Base-by-base conservation (phyloP, 179 eudicot species). In the Beta corolliflora region DNA sequence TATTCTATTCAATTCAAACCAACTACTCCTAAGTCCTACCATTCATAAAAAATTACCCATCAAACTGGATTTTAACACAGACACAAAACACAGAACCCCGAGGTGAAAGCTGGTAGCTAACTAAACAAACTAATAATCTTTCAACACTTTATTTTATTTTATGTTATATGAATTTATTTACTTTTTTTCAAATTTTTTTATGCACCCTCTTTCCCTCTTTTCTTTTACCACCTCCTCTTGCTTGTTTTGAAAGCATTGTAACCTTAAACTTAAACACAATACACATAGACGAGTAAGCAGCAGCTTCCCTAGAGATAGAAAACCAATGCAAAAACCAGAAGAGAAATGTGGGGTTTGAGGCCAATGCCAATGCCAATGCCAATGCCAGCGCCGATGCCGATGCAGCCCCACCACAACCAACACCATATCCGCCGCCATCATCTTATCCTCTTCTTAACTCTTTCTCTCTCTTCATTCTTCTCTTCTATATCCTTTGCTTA, bases 261-360 rank as follows among this genome's bases (percentile, higher is more conserved):
- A 73, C 44, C 46, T 71, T 55, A 60, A 41, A 61, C 76, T 78
- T 29, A 29, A 29, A 29, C 31, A 29, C 31, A 29, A 29, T 1
- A 29, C 31, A 29, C 31, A 29, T 29, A 29, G 31, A 29, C 31
- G 31, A 67, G 46, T 76, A 76, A 81, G 78, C 80, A 82, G 79
- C 73, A 75, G 63, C 65, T 50, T 48, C 71, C 78, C 78, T 66
- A 80, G 80, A 65, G 74, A 29, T 29, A 59, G 89, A 85, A 82
- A 87, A 90, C 90, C 91, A 89, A 89, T 89, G 95, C 94, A 86
- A 83, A 88, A 75, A 79, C 91, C 82, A 82, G 81, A 80, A 90
- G 83, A 86, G 70, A 78, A 78, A 80, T 87, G 83, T 87, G 86
- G 87, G 90, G 65, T 86, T 91, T 89, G 91, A 89, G 74, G 91